Percentiles rank a stretch among this genome's conserved stretches.
These are phyloP conservation scores for Actinomucor elegans DNA, from an alignment of 371 early-diverging fungal genomes.

Conservation along the genomic window DNA sequence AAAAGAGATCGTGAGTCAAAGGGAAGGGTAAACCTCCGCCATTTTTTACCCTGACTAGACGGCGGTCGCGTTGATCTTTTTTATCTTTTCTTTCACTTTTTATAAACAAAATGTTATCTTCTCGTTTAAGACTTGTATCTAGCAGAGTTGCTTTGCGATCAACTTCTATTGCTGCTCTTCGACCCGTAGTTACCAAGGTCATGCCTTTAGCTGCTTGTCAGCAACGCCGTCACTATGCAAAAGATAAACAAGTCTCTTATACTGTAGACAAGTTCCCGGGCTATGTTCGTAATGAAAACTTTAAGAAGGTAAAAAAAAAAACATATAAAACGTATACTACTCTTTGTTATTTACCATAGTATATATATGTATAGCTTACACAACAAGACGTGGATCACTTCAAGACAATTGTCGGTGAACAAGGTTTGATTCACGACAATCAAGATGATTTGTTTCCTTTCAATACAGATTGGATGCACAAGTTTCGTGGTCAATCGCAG, in stretches of 20 bases:
- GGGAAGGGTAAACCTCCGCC: too few species aligned
- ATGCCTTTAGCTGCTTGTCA: not conserved
- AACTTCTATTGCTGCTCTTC: not conserved
- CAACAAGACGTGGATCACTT: slow-evolving; percentile 64
- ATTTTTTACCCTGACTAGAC: too few species aligned
- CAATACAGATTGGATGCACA: slow-evolving; percentile 92
- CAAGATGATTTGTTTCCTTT: slow-evolving; percentile 61
- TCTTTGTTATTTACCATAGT: not conserved
- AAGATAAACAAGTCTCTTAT: slow-evolving; percentile 27
- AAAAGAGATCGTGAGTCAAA: too few species aligned
- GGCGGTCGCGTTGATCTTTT: too few species aligned
- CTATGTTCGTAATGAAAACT: slow-evolving; percentile 51
- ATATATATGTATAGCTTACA: slow-evolving; percentile 42
- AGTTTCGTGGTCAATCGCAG: slow-evolving; percentile 84
- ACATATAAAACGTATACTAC: not conserved
- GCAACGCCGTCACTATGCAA: slow-evolving; percentile 17
- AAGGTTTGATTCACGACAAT: slow-evolving; percentile 46
- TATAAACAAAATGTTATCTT: not conserved
- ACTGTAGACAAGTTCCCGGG: slow-evolving; percentile 59
- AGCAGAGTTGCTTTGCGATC: slow-evolving; percentile 5
- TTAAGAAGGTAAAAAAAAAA: slow-evolving; percentile 48
- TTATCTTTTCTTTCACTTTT: not conserved
- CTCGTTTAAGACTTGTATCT: slow-evolving; percentile 10
- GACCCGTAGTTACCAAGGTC: not conserved
- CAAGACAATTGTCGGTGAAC: slow-evolving; percentile 55